Conservation (phyloP, 139 green algal genomes). For the Asterochloris erici region DNA sequence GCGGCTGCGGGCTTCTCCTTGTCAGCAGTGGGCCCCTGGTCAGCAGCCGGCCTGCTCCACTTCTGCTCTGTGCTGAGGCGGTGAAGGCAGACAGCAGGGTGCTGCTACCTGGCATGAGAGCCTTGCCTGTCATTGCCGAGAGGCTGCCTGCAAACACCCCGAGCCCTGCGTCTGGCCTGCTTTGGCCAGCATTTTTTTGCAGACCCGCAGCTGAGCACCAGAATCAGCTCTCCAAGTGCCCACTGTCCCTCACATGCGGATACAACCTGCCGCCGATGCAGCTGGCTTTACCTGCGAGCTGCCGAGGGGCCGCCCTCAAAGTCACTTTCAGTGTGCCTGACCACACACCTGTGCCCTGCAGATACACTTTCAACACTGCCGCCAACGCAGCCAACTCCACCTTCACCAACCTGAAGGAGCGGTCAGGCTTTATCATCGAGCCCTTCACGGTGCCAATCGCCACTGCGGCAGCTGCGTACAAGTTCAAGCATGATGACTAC, state of each 20-base stretch:
- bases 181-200: too few species aligned
- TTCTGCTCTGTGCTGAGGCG: neutral
- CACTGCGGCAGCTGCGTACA: constrained; percentile 8
- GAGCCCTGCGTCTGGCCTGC: too few species aligned
- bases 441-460: constrained; percentile 27
- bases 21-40: too few species aligned
- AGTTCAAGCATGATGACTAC: constrained; percentile 24
- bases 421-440: constrained; percentile 28
- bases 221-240: too few species aligned
- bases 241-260: too few species aligned
- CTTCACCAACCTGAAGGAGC: constrained; percentile 33
- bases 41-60: neutral
- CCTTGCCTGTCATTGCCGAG: neutral
- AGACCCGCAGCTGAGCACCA: too few species aligned
- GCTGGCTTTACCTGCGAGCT: too few species aligned
- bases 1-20: too few species aligned
- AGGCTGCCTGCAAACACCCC: too few species aligned
- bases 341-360: constrained; percentile 4
- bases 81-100: neutral
- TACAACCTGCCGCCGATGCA: too few species aligned
- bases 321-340: neutral
- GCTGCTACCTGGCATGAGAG: neutral
- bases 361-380: constrained; percentile 26
- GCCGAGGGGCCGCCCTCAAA: too few species aligned
- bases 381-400: constrained; percentile 22